Evolutionary conservation across 306 rosid genomes (phyloP).

Genomic region (Corylus heterophylla): DNA sequence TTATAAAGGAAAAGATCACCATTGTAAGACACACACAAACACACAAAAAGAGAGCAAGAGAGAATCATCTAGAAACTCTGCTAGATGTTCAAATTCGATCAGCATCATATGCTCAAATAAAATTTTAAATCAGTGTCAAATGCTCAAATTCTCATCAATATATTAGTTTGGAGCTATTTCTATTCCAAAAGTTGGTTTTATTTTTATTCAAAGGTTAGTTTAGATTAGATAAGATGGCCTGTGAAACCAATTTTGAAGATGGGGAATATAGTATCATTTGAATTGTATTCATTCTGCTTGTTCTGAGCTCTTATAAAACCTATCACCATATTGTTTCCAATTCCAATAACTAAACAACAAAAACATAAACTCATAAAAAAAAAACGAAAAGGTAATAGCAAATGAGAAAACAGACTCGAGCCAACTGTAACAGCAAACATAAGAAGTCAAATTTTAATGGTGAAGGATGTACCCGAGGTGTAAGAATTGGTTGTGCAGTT

Average conservation of each 20-base stretch:
- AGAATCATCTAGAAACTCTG: neutral
- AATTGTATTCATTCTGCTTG: neutral
- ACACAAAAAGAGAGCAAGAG: neutral
- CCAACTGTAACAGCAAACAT: slow-evolving; percentile 13
- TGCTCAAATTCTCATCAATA: neutral
- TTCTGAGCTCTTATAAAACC: neutral
- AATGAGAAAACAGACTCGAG: neutral
- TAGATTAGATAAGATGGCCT: neutral
- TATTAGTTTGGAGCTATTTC: neutral
- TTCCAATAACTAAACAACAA: neutral
- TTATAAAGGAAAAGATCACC: neutral
- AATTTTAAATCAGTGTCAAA: neutral
- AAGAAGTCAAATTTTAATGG: slow-evolving; percentile 20
- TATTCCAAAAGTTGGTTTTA: neutral
- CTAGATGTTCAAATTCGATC: neutral
- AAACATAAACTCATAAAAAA: slow-evolving; percentile 7
- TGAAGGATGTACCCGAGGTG: slow-evolving; percentile 73
- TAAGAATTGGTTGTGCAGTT: slow-evolving; percentile 92
- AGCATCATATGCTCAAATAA: neutral
- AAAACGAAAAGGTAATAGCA: neutral
- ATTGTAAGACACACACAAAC: neutral
- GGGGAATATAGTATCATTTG: neutral
- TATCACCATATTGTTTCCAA: neutral
- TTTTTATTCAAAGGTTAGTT: neutral
- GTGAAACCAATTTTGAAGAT: neutral